A percentile compares a stretch with the other conserved stretches of the same genome.
Evolutionary conservation across 2,329 filamentous ascomycete genomes (phyloP).

Genomic region (Trichoderma atrobrunneum): DNA sequence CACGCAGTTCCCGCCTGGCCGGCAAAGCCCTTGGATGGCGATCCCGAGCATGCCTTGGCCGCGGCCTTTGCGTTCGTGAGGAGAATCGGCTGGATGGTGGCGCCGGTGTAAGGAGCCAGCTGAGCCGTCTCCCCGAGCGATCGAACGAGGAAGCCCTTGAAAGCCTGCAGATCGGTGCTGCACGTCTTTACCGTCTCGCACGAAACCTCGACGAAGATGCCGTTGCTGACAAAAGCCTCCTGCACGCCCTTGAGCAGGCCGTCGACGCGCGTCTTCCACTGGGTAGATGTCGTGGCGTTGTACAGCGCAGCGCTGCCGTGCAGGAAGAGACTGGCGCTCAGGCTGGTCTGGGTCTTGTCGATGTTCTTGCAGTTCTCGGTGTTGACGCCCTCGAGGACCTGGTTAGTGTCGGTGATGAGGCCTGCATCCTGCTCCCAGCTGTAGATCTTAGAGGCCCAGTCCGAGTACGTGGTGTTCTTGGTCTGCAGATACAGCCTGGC

Average conservation of each 20-base stretch:
- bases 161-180: constrained; percentile 59
- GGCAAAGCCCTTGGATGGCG: constrained; percentile 39
- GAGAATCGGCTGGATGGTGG: constrained; percentile 49
- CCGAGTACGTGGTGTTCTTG: constrained; percentile 59
- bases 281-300: constrained; percentile 45
- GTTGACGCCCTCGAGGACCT: constrained; percentile 55
- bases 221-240: constrained; percentile 39
- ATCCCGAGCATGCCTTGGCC: constrained; percentile 49
- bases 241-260: constrained; percentile 36
- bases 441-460: constrained; percentile 61
- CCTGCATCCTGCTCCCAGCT: constrained; percentile 56
- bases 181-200: constrained; percentile 60
- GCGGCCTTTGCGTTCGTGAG: constrained; percentile 51
- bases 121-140: constrained; percentile 53
- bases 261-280: constrained; percentile 51
- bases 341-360: constrained; percentile 55
- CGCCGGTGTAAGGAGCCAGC: constrained; percentile 51
- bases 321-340: constrained; percentile 55
- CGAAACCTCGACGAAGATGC: constrained; percentile 60
- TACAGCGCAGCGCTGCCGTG: constrained; percentile 62
- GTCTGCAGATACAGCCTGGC: constrained; percentile 70
- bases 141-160: constrained; percentile 58
- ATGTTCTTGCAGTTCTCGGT: constrained; percentile 51
- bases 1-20: constrained; percentile 48
- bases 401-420: constrained; percentile 58